Evolutionary conservation across 2,329 filamentous ascomycete species (phyloP).

Genomic region (Colletotrichum scovillei): DNA sequence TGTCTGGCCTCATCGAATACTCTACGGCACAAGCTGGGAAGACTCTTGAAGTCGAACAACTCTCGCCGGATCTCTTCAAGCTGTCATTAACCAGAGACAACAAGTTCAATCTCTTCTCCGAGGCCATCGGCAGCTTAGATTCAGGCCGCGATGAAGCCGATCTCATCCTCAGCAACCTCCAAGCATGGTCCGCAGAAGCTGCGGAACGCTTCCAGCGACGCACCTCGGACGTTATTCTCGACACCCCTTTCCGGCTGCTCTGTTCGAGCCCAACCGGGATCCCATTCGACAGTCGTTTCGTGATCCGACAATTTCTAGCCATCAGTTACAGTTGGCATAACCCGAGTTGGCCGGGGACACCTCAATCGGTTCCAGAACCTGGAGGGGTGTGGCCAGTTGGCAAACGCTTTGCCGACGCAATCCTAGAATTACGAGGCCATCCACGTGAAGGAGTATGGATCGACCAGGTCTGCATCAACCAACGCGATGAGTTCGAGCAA

Average conservation of each 20-base stretch:
- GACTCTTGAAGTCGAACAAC: conserved; percentile 1
- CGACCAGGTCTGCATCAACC: conserved; percentile 54
- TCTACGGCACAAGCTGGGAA: background rate
- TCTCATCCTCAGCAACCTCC: conserved; percentile 6
- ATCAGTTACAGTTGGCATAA: conserved; percentile 26
- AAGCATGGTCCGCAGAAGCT: background rate
- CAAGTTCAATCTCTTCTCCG: conserved; percentile 5
- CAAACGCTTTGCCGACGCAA: conserved; percentile 6
- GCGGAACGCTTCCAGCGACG: conserved; percentile 2
- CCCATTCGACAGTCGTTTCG: background rate
- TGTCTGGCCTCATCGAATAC: background rate
- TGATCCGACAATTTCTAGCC: conserved; percentile 3
- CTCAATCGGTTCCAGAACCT: background rate
- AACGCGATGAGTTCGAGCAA: conserved; percentile 47
- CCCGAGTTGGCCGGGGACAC: background rate
- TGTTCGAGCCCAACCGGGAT: background rate
- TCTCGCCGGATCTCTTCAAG: background rate
- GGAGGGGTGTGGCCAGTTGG: conserved; percentile 15
- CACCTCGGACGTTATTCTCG: conserved; percentile 4
- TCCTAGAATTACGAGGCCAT: background rate
- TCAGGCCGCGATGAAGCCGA: background rate
- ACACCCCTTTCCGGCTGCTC: conserved; percentile 18
- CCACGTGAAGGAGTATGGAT: conserved; percentile 43
- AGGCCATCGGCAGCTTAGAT: background rate
- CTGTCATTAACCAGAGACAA: background rate